phyloP scores from a whole-genome alignment of 805 yeast genomes.

The Candida berthetii region DNA sequence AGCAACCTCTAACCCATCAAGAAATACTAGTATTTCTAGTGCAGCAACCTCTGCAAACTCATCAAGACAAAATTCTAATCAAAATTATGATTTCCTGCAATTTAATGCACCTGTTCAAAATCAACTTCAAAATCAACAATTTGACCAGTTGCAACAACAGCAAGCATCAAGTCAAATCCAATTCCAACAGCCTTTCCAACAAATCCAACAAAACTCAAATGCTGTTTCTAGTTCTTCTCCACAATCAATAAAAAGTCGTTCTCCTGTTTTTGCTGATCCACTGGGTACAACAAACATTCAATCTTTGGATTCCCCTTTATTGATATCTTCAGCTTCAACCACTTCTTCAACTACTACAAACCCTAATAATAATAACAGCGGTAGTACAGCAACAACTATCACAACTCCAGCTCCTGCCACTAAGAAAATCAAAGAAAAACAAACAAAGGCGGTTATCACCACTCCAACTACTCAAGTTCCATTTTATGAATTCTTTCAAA shows the following conservation, averaged over 20 bases:
- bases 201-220: too few relatives aligned
- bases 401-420: slow-evolving; percentile 1
- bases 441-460: slow-evolving; percentile 45
- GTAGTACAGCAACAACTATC: too few relatives aligned
- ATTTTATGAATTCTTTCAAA: slow-evolving; percentile 63
- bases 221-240: too few relatives aligned
- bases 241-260: neutral
- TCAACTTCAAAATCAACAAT: too few relatives aligned
- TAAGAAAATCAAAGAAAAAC: slow-evolving; percentile 28
- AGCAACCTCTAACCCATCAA: slow-evolving; percentile 2
- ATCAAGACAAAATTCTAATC: slow-evolving; percentile 21
- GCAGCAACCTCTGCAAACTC: slow-evolving; percentile 12
- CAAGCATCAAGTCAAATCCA: too few relatives aligned
- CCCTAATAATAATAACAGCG: neutral
- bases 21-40: slow-evolving; percentile 13
- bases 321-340: neutral
- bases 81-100: slow-evolving; percentile 15
- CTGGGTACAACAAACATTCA: too few relatives aligned
- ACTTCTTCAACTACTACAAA: neutral
- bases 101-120: too few relatives aligned
- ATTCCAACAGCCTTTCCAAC: too few relatives aligned
- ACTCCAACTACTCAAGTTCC: slow-evolving; percentile 65
- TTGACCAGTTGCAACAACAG: too few relatives aligned
- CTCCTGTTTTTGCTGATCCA: neutral
- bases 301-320: too few relatives aligned